phyloP scores from a whole-genome alignment of 2,329 filamentous ascomycete genomes.

The Aspergillus sp. region DNA sequence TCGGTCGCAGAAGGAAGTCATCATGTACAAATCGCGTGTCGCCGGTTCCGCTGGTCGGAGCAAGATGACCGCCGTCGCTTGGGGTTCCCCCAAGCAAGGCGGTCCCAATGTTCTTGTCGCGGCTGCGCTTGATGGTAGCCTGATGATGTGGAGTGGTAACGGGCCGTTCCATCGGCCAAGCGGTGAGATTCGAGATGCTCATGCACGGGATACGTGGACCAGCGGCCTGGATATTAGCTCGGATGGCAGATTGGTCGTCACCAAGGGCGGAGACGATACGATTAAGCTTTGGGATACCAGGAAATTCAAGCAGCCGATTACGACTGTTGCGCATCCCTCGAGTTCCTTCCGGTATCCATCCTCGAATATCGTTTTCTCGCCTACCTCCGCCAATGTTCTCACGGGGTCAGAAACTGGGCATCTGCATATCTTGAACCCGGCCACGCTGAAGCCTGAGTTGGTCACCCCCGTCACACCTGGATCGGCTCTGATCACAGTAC shows the following conservation, averaged over 20 bases:
- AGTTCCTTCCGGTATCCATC: slow-evolving; percentile 82
- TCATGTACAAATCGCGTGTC: slow-evolving; percentile 93
- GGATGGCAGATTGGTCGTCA: slow-evolving; percentile 87
- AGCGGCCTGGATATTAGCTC: slow-evolving; percentile 86
- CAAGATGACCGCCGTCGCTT: slow-evolving; percentile 89
- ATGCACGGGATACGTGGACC: slow-evolving; percentile 82
- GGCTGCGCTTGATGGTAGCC: slow-evolving; percentile 81
- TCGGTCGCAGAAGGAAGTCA: slow-evolving; percentile 84
- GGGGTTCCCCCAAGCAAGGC: slow-evolving; percentile 76
- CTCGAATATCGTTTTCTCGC: slow-evolving; percentile 85
- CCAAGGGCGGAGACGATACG: slow-evolving; percentile 82
- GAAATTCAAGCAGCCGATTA: slow-evolving; percentile 89
- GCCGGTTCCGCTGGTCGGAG: slow-evolving; percentile 84
- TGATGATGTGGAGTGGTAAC: slow-evolving; percentile 90
- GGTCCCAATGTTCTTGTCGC: slow-evolving; percentile 75
- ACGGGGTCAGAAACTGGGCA: slow-evolving; percentile 84
- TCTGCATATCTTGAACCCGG: slow-evolving; percentile 89
- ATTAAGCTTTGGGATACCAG: slow-evolving; percentile 97
- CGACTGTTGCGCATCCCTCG: slow-evolving; percentile 73
- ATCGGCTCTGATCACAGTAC: slow-evolving; percentile 75
- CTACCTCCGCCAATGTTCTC: slow-evolving; percentile 78
- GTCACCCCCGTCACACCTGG: slow-evolving; percentile 87
- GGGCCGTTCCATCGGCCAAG: slow-evolving; percentile 80
- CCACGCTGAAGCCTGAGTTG: slow-evolving; percentile 79
- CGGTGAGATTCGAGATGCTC: slow-evolving; percentile 80